Percentiles rank a stretch among this genome's conserved stretches.
Evolutionary conservation across 192 early-diverging fungal genomes (phyloP).

Genomic region (Cetraspora pellucida): DNA sequence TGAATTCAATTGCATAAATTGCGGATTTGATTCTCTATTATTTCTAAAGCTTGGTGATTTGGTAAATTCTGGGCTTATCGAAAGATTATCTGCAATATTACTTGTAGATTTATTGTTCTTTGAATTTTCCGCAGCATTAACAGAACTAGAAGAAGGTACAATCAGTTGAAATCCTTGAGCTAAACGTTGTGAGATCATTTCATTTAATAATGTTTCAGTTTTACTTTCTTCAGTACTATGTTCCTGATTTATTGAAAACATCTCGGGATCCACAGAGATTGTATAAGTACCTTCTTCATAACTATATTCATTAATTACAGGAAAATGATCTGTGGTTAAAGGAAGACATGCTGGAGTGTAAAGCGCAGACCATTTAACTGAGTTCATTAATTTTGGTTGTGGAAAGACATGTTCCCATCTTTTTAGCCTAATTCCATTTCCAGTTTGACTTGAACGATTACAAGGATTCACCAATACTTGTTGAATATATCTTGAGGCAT

Average conservation of each 20-base stretch:
- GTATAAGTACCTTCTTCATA: slow-evolving; percentile 84
- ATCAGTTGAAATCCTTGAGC: slow-evolving; percentile 93
- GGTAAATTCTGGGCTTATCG: background rate
- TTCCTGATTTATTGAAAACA: slow-evolving; percentile 46
- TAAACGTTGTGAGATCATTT: slow-evolving; percentile 88
- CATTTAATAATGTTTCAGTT: slow-evolving; percentile 68
- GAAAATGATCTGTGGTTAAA: slow-evolving; percentile 86
- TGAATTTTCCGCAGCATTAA: slow-evolving; percentile 8
- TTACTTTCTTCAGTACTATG: slow-evolving; percentile 46
- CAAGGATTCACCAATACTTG: slow-evolving; percentile 64
- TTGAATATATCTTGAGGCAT: slow-evolving; percentile 3
- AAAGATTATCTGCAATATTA: background rate
- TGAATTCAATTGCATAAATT: slow-evolving; percentile 9
- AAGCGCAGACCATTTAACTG: slow-evolving; percentile 84
- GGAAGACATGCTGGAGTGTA: slow-evolving; percentile 93
- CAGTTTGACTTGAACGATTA: slow-evolving; percentile 63
- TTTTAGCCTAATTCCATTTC: slow-evolving; percentile 57
- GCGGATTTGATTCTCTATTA: background rate
- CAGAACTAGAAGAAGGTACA: slow-evolving; percentile 37
- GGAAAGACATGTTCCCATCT: slow-evolving; percentile 92
- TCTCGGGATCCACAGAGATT: slow-evolving; percentile 59
- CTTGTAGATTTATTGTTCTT: no score
- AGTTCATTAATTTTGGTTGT: slow-evolving; percentile 35
- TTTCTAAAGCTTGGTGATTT: slow-evolving; percentile 19
- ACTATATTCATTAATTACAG: slow-evolving; percentile 62